Base-by-base conservation (phyloP, 371 early-diverging fungal species). In the Mortierella sp. region DNA sequence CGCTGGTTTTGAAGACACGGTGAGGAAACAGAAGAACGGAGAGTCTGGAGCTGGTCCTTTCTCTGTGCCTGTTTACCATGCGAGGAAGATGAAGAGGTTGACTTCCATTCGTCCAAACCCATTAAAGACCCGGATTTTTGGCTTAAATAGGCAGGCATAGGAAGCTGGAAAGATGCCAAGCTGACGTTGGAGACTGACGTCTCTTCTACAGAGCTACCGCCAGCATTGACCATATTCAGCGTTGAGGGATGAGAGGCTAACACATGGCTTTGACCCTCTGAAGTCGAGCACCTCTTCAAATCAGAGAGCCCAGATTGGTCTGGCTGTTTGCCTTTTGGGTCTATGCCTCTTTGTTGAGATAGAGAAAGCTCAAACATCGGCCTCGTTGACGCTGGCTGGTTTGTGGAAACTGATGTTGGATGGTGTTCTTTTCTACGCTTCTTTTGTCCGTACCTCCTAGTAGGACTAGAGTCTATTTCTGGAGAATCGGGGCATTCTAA, bases 291-390 rank as follows among this genome's bases (percentile, higher is more conserved):
- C 2, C 5, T 26, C 26, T 52, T 52, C 14, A 52, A 20, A 1
- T 37, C n/a, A n/a, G n/a, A n/a, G n/a, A n/a, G n/a, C n/a, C n/a
- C 8, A 18, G 66, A 60, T 0, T 61, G 62, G 32, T 66, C 71
- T 3, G 64, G 68, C 24, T 68, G 58, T 47, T 77, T 77, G 39
- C 77, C 77, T 32, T 77, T 77, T 49, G n/a, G n/a, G 40, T 61
- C 47, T 35, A 64, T 62, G 1, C 28, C 22, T 9, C 54, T 30
- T 24, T 47, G 24, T 45, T 28, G 54, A 28, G 54, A 49, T 16
- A 59, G 47, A 22, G 72, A 40, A 20, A 64, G 20, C 16, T 52
- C 60, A 43, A 77, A 72, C 55, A 77, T 40, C 2, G 76, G 49
- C 35, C 60, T 22, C 24, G 49, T 49, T 39, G 61, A n/a, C 10